phyloP scores from a whole-genome alignment of 2,329 filamentous ascomycete species.

The Aspergillus novoparasiticus region DNA sequence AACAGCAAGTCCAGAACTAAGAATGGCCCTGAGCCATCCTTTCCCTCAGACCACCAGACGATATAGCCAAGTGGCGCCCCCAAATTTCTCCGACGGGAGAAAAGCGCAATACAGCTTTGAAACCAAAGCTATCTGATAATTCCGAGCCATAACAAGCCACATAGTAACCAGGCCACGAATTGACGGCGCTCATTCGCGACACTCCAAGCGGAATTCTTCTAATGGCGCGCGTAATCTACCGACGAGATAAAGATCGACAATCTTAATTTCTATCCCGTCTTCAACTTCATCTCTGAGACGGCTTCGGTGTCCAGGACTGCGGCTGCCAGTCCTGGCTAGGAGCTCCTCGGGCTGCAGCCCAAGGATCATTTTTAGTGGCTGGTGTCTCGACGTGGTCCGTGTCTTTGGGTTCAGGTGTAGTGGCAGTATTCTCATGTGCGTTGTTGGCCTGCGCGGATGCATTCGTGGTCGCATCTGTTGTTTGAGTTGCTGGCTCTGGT shows the following conservation, averaged over 20 bases:
- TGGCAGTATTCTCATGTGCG: neutral
- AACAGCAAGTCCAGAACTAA: neutral
- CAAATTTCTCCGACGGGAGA: neutral
- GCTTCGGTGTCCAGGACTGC: constrained; percentile 59
- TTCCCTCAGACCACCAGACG: neutral
- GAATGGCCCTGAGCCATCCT: neutral
- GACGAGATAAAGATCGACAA: neutral
- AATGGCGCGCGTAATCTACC: neutral
- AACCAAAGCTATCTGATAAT: neutral
- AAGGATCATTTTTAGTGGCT: constrained; percentile 51
- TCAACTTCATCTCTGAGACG: constrained; percentile 41
- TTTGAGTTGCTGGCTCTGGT: constrained; percentile 48
- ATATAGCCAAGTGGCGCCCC: neutral
- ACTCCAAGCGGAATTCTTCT: neutral
- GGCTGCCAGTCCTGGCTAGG: constrained; percentile 71
- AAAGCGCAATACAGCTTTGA: neutral
- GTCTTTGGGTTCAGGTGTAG: neutral
- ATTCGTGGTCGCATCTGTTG: constrained; percentile 46
- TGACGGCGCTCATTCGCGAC: neutral
- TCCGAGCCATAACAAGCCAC: neutral
- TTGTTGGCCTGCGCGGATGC: constrained; percentile 17
- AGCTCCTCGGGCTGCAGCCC: constrained; percentile 57
- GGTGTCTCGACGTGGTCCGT: constrained; percentile 29
- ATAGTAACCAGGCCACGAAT: neutral
- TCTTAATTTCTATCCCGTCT: neutral